phyloP scores from a whole-genome alignment of 257 asterid species.

The Jaltomata sinuosa region DNA sequence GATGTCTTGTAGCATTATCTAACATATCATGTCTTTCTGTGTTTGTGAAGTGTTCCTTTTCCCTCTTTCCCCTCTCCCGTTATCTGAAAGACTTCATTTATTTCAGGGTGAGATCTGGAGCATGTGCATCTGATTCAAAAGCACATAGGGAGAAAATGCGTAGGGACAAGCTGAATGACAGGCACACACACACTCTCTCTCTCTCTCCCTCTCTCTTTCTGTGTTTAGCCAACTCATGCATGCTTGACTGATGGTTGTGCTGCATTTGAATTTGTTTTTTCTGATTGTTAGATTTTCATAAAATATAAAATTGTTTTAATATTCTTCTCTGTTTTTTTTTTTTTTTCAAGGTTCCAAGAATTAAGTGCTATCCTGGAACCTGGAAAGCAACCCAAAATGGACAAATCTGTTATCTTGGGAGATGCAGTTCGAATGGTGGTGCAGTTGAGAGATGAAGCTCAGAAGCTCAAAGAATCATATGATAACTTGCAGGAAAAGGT shows the following conservation, averaged over 20 bases:
- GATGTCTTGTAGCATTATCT: neutral
- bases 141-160: conserved; percentile 56
- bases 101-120: conserved; percentile 30
- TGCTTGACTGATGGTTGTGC: neutral
- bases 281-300: neutral
- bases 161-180: conserved; percentile 51
- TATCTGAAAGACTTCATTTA: neutral
- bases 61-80: neutral
- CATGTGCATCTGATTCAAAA: conserved; percentile 42
- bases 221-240: neutral
- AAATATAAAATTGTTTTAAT: neutral
- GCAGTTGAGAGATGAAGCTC: conserved; percentile 53
- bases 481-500: conserved; percentile 33
- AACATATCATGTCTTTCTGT: neutral
- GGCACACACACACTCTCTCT: conserved; percentile 20
- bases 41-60: neutral
- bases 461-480: conserved; percentile 37
- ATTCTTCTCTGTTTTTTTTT: neutral
- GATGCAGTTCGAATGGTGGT: conserved; percentile 44
- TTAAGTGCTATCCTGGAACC: conserved; percentile 48
- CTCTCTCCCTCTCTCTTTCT: neutral
- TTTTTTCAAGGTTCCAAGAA: conserved; percentile 43
- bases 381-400: conserved; percentile 49
- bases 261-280: neutral
- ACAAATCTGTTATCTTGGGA: conserved; percentile 34